A percentile compares a stretch with the other conserved stretches of the same genome.
These are phyloP conservation scores for Neurospora crassa DNA, from an alignment of 2,329 filamentous ascomycete species.

Conservation along the genomic window DNA sequence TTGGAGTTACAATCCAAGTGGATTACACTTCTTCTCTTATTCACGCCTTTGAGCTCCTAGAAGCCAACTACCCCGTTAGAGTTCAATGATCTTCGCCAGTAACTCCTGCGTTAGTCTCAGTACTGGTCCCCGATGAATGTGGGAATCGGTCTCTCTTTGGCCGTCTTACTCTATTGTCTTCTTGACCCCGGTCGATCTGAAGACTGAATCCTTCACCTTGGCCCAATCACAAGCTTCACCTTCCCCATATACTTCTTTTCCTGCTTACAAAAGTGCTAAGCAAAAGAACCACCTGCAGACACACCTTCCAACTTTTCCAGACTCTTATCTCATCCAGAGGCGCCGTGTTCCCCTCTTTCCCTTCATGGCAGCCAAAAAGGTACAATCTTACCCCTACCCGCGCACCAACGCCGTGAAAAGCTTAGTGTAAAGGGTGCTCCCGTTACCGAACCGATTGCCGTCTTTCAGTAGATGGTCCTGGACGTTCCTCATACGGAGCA, in stretches of 20 bases:
- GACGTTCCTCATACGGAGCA: neutral
- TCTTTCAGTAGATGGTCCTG: neutral
- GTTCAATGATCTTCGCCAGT: neutral
- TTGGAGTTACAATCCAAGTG: neutral
- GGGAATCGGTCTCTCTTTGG: neutral
- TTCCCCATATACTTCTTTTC: neutral
- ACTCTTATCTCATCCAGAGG: neutral
- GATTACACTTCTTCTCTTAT: neutral
- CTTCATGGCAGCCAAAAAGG: neutral
- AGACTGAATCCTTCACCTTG: neutral
- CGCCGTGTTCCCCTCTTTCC: neutral
- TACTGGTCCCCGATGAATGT: neutral
- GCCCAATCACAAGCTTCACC: neutral
- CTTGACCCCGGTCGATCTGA: neutral
- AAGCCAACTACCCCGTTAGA: neutral
- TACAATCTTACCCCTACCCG: neutral
- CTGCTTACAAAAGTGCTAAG: neutral
- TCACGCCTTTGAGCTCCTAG: neutral
- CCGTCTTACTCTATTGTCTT: neutral
- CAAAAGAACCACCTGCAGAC: neutral
- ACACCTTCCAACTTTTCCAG: neutral
- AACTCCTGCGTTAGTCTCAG: neutral
- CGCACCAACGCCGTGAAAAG: neutral
- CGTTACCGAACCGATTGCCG: neutral
- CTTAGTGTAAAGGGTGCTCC: neutral